phyloP scores from a whole-genome alignment of 305 asterid species.

The Plantago coronopus region DNA sequence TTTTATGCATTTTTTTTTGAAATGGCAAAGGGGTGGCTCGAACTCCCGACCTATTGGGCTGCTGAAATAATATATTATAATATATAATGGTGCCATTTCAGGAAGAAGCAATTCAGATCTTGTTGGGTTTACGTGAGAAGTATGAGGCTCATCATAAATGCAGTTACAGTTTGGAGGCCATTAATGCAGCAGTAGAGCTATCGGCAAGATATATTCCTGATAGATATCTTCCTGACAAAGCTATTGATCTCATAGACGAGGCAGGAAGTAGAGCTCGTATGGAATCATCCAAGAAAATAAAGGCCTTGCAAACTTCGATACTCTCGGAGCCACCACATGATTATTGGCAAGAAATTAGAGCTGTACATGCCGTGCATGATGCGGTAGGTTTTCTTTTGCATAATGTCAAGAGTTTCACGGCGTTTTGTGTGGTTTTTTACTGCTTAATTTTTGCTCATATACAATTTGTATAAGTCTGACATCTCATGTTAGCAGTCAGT shows the following conservation, averaged over 20 bases:
- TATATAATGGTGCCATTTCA: constrained; percentile 20
- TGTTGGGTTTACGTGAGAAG: constrained; percentile 82
- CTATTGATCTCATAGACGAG: constrained; percentile 94
- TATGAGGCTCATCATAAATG: constrained; percentile 90
- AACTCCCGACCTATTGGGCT: too few species aligned
- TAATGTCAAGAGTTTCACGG: not conserved
- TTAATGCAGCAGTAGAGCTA: constrained; percentile 86
- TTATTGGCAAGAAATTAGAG: constrained; percentile 88
- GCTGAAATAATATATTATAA: too few species aligned
- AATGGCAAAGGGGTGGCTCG: too few species aligned
- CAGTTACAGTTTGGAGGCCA: constrained; percentile 76
- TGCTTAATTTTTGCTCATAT: constrained; percentile 18
- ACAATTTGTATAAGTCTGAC: constrained; percentile 26
- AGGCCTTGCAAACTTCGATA: constrained; percentile 60
- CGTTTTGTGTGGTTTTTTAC: constrained; percentile 8
- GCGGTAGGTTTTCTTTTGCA: constrained; percentile 35
- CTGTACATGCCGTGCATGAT: constrained; percentile 74
- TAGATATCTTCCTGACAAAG: constrained; percentile 96
- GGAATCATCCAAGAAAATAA: constrained; percentile 68
- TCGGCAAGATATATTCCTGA: constrained; percentile 88
- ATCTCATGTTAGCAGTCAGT: constrained; percentile 37
- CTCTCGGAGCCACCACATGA: constrained; percentile 71
- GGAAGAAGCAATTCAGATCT: constrained; percentile 83
- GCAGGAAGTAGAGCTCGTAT: constrained; percentile 98
- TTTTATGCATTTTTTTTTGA: too few species aligned